Conservation (phyloP, 805 yeast genomes). For the Candida taoyuanica region DNA sequence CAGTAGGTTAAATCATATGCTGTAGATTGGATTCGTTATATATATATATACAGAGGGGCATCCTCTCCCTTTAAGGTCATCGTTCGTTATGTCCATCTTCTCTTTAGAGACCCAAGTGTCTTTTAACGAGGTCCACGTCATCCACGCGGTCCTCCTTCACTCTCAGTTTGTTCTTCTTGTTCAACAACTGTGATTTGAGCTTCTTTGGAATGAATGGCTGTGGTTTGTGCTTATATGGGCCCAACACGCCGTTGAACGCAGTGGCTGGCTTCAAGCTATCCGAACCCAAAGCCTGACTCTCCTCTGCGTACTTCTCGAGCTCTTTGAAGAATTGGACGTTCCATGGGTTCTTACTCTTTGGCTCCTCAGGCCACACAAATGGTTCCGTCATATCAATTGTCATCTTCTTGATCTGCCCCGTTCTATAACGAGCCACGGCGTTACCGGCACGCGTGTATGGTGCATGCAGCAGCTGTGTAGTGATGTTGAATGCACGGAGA, state of each 20-base stretch:
- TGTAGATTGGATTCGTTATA: background rate
- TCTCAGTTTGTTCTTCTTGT: slow-evolving; percentile 32
- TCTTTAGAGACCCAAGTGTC: slow-evolving; percentile 19
- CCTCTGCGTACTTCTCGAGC: slow-evolving; percentile 47
- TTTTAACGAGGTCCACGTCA: slow-evolving; percentile 21
- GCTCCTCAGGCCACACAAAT: slow-evolving; percentile 86
- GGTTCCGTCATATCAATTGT: slow-evolving; percentile 95
- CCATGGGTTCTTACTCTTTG: slow-evolving; percentile 39
- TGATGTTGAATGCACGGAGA: slow-evolving; percentile 79
- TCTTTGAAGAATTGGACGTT: slow-evolving; percentile 40
- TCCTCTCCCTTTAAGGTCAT: background rate
- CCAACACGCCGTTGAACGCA: slow-evolving; percentile 67
- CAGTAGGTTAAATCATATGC: too few relatives aligned
- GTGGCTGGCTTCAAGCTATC: slow-evolving; percentile 62
- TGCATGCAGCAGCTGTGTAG: slow-evolving; percentile 79
- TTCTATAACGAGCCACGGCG: slow-evolving; percentile 64
- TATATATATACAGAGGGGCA: slow-evolving; percentile 1
- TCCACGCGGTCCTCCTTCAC: slow-evolving; percentile 17
- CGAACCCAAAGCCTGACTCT: slow-evolving; percentile 53
- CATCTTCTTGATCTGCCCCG: slow-evolving; percentile 88
- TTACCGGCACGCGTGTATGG: slow-evolving; percentile 57
- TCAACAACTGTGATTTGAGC: slow-evolving; percentile 41
- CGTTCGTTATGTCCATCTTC: background rate
- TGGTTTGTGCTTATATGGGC: slow-evolving; percentile 55
- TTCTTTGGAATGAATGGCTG: slow-evolving; percentile 58